Base-by-base conservation (phyloP, 768 basidiomycete genomes). In the Gloeostereum incarnatum region DNA sequence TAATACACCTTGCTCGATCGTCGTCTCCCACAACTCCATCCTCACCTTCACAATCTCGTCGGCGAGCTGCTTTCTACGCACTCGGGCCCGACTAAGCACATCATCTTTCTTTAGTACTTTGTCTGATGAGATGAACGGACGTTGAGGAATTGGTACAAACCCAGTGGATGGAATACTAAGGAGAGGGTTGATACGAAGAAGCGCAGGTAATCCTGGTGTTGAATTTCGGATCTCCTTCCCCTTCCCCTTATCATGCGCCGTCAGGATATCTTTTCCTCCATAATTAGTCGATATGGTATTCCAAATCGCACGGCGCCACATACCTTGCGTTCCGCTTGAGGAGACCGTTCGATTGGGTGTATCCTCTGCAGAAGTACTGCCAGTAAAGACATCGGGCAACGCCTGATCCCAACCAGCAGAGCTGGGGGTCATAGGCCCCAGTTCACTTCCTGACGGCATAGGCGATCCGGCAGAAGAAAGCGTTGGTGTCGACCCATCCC, bases 11-110 rank as follows among this genome's bases (percentile, higher is more conserved):
- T 65, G 60, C 51, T 76, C 75, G 29, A 76, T 60, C 17, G 65
- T 65, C 32, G 63, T 63, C 58, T 84, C 81, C 85, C 85, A 86
- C 40, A 86, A 55, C 49, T 80, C 75, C 20, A 73, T 63, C 50
- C 79, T 80, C 17, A 77, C 71, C 38, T 59, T 62, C 35, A 77
- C 68, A 31, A 87, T 57, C 57, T 81, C 77, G 7, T 57, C 58
- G 39, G 59, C 58, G 25, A 88, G 46, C 46, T 72, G 62, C 39
- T 58, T 56, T 42, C 73, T 69, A 49, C 71, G 65, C 47, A 73
- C 71, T 38, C 58, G 63, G 10, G 81, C 82, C 10, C 68, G 66
- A 31, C 53, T 59, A 22, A 86, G 42, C 16, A 79, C 57, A 8
- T 66, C 69, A 18, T 59, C 63, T 44, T 62, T 69, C 34, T 58